phyloP scores from a whole-genome alignment of 148 eudicot genomes.

The Spergularia bocconei region DNA sequence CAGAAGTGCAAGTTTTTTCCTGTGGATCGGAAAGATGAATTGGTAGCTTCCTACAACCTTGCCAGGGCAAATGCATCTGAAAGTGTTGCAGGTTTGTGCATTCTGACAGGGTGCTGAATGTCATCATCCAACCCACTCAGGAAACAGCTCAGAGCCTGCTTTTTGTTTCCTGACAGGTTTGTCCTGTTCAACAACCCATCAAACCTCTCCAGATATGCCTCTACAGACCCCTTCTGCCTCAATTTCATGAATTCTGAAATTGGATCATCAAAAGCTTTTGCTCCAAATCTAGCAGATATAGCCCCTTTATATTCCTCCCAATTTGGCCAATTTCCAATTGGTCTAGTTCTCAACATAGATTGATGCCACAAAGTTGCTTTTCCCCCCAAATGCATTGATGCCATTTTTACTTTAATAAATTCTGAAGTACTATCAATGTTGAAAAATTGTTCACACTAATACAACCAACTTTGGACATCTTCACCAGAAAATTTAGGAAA shows the following conservation, averaged over 20 bases:
- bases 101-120: background rate
- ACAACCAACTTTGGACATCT: background rate
- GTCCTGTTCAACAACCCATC: background rate
- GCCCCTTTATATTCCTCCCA: background rate
- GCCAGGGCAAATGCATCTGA: background rate
- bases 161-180: background rate
- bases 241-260: background rate
- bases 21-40: background rate
- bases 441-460: slow-evolving; percentile 7
- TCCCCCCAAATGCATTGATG: background rate
- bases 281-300: background rate
- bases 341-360: background rate
- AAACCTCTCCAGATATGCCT: background rate
- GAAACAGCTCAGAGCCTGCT: background rate
- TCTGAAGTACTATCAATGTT: background rate
- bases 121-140: background rate
- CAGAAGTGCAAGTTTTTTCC: too few species aligned
- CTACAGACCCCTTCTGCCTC: background rate
- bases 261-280: background rate
- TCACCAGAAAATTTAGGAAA: slow-evolving; percentile 9
- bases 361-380: slow-evolving; percentile 5
- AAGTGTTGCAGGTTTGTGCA: background rate
- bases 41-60: background rate
- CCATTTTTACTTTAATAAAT: background rate
- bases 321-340: background rate